These are phyloP conservation scores for Biscogniauxia mediterranea DNA, from an alignment of 2,329 filamentous ascomycete species.

Conservation along the genomic window DNA sequence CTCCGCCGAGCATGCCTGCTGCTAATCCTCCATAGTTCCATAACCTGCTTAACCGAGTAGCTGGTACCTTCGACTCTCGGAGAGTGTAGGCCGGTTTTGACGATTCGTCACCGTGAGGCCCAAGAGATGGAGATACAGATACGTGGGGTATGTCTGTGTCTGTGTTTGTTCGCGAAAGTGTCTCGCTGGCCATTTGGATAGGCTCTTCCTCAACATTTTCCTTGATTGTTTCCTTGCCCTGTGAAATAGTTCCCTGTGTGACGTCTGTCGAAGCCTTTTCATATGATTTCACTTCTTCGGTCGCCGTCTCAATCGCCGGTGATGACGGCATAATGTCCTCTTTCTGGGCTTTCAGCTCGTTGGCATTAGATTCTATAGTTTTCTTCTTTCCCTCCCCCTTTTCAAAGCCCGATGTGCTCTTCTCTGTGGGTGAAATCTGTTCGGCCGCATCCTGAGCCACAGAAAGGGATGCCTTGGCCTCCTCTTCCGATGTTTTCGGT, in stretches of 20 bases:
- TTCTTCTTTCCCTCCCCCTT: conserved; percentile 5
- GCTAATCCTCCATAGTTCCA: conserved; percentile 96
- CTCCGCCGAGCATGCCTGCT: conserved; percentile 92
- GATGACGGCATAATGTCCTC: background rate
- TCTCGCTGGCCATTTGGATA: conserved; percentile 24
- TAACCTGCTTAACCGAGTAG: conserved; percentile 79
- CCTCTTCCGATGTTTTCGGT: conserved; percentile 8
- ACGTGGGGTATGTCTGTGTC: conserved; percentile 20
- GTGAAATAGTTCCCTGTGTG: conserved; percentile 3
- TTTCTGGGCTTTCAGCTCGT: background rate
- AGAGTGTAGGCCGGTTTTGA: conserved; percentile 59
- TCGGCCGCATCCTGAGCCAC: conserved; percentile 12
- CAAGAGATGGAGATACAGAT: conserved; percentile 6
- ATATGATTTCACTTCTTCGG: background rate
- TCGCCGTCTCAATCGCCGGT: background rate
- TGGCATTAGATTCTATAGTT: background rate
- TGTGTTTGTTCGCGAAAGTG: conserved; percentile 16
- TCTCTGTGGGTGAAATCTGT: conserved; percentile 17
- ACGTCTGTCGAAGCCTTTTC: background rate
- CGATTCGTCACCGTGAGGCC: conserved; percentile 14
- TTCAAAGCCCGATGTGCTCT: conserved; percentile 15
- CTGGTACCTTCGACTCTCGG: conserved; percentile 85
- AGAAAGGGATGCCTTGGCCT: conserved; percentile 11
- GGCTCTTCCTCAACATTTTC: conserved; percentile 22
- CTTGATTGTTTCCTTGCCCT: conserved; percentile 11